These are phyloP conservation scores for Alternaria atra DNA, from an alignment of 2,329 filamentous ascomycete species.

Conservation along the genomic window DNA sequence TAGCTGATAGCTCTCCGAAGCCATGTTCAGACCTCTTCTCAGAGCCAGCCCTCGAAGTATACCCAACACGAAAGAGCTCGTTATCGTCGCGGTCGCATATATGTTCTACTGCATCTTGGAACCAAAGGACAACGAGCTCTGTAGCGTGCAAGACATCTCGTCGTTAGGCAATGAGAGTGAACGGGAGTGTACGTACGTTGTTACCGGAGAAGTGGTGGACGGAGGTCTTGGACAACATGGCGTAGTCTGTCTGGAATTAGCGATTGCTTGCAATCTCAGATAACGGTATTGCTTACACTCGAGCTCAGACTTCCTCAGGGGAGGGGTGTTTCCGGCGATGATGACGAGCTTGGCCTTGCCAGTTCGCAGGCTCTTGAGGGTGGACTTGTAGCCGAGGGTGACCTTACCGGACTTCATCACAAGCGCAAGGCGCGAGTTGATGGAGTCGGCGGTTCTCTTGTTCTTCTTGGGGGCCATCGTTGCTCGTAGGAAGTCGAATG, in stretches of 20 bases:
- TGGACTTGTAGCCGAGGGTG: slow-evolving; percentile 89
- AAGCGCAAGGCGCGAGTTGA: slow-evolving; percentile 73
- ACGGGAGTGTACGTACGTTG: slow-evolving; percentile 79
- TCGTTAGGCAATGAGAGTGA: slow-evolving; percentile 52
- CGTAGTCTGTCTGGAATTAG: slow-evolving; percentile 16
- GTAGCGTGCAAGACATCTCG: slow-evolving; percentile 33
- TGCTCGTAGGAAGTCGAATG: slow-evolving; percentile 49
- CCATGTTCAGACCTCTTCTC: slow-evolving; percentile 84
- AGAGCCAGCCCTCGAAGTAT: slow-evolving; percentile 69
- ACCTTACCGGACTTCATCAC: slow-evolving; percentile 80
- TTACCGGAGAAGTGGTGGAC: slow-evolving; percentile 98
- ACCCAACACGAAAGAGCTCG: slow-evolving; percentile 17
- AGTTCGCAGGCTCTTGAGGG: slow-evolving; percentile 84
- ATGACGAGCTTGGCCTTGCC: slow-evolving; percentile 99
- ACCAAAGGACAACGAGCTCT: neutral
- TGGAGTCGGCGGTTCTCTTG: slow-evolving; percentile 87
- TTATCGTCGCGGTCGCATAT: slow-evolving; percentile 1
- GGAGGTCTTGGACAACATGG: slow-evolving; percentile 25
- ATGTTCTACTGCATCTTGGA: slow-evolving; percentile 8
- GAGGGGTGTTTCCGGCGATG: slow-evolving; percentile 94
- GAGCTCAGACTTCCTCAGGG: slow-evolving; percentile 96
- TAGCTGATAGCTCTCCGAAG: slow-evolving; percentile 87
- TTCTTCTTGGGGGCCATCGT: slow-evolving; percentile 77
- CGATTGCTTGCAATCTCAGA: neutral
- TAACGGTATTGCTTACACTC: slow-evolving; percentile 73